A percentile compares a stretch with the other conserved stretches of the same genome.
Conservation (phyloP, 2,329 filamentous ascomycete genomes). For the Stemphylium beticola region DNA sequence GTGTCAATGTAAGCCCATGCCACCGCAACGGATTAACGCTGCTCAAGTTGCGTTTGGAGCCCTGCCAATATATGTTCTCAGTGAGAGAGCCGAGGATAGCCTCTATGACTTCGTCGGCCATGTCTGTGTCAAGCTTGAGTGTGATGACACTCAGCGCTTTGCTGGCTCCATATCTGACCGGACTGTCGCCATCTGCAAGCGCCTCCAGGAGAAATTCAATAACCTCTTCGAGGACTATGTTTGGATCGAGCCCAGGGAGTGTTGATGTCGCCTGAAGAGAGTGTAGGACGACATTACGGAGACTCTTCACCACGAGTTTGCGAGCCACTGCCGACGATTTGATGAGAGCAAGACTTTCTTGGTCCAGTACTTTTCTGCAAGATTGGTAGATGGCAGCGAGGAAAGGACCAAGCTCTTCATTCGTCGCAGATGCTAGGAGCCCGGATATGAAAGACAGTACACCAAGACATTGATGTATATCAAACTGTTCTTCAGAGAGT, state of each 20-base stretch:
- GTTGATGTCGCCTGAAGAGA: constrained; percentile 56
- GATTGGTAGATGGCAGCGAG: constrained; percentile 70
- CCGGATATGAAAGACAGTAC: constrained; percentile 80
- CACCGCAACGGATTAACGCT: constrained; percentile 83
- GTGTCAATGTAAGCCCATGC: constrained; percentile 89
- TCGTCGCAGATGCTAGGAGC: constrained; percentile 72
- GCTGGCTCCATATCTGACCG: constrained; percentile 86
- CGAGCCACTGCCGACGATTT: constrained; percentile 78
- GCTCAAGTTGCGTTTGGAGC: constrained; percentile 66
- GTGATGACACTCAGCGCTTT: constrained; percentile 91
- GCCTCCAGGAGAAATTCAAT: constrained; percentile 82
- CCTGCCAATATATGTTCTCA: constrained; percentile 66
- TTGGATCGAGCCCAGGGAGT: constrained; percentile 45
- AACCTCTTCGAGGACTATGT: constrained; percentile 69
- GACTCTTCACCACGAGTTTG: constrained; percentile 84
- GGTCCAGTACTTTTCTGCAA: constrained; percentile 65
- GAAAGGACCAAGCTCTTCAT: constrained; percentile 73
- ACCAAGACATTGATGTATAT: constrained; percentile 79
- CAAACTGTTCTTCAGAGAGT: constrained; percentile 48
- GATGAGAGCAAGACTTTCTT: constrained; percentile 61
- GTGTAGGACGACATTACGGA: constrained; percentile 74
- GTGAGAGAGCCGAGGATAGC: constrained; percentile 75
- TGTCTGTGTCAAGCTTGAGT: constrained; percentile 75
- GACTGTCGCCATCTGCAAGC: constrained; percentile 86
- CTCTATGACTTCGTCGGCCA: constrained; percentile 87